phyloP scores from a whole-genome alignment of 2,329 filamentous ascomycete genomes.

The Dactylonectria estremocensis region DNA sequence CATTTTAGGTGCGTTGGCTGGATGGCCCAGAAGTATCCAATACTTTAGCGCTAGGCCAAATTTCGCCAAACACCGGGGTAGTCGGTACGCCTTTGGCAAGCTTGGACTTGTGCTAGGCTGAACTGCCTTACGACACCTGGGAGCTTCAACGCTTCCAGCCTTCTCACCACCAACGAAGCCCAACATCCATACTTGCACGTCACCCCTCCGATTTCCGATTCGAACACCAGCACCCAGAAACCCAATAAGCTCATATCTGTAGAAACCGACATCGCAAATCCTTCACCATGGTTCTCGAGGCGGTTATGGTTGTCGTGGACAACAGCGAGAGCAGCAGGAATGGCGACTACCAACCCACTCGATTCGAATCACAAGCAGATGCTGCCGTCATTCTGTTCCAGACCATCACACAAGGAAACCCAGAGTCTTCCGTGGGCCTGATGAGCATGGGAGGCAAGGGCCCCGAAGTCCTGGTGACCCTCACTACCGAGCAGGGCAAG shows the following conservation, averaged over 20 bases:
- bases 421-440: conserved; percentile 95
- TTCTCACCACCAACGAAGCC: conserved; percentile 47
- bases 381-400: conserved; percentile 96
- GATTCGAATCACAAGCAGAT: conserved; percentile 97
- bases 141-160: conserved; percentile 42
- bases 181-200: conserved; percentile 34
- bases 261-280: conserved; percentile 43
- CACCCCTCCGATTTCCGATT: conserved; percentile 15
- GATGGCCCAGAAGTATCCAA: conserved; percentile 31
- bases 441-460: conserved; percentile 99
- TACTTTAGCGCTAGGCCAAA: conserved; percentile 23
- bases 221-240: conserved; percentile 19
- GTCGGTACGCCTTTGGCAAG: conserved; percentile 41
- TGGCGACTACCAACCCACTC: conserved; percentile 91
- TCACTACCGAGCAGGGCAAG: conserved; percentile 96
- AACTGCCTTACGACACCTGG: conserved; percentile 61
- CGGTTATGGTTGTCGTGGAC: conserved; percentile 99
- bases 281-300: conserved; percentile 95
- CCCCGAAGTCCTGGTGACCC: conserved; percentile 96
- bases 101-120: conserved; percentile 58
- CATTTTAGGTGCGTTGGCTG: conserved; percentile 35
- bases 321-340: conserved; percentile 99
- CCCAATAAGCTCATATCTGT: conserved; percentile 10
- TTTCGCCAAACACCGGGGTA: conserved; percentile 32
- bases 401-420: conserved; percentile 94